Base-by-base conservation (phyloP, 2,329 filamentous ascomycete species). In the Pyrenophora teres region DNA sequence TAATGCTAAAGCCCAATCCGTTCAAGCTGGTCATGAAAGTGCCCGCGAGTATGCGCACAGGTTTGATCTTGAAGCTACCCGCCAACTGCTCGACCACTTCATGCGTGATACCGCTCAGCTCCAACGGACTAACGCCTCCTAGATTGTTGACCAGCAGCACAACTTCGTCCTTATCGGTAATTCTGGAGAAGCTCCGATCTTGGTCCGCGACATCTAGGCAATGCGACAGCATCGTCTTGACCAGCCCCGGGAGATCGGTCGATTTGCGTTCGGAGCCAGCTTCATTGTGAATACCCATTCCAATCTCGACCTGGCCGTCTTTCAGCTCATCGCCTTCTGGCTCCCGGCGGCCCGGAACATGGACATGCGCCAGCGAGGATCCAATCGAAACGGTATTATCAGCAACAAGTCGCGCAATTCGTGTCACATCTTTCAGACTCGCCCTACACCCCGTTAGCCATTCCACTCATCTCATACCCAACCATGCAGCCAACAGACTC, bases 321-420 rank as follows among this genome's bases (percentile, higher is more conserved):
- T 76, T 80, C 50, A 93, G 74, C 36, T 86, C 85, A 19, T 85
- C 83, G 9, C 78, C 78, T 37, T 80, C 80, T 10, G 74, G 68
- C 58, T 84, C 82, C 1, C 78, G 82, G 54, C 92, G 83, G 3
- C 93, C 92, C 0, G 93, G 93, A 0, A 97, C 90, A 69, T 97
- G 93, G n/a, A 97, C 92, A 70, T 96, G 92, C 58, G 89, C 87
- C 36, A 97, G 77, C 46, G 89, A 93, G 3, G 90, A 89, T 13
- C 92, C 93, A 18, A 97, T 89, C 36, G 88, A 92, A 30, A 95
- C 88, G 6, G 93, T 76, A 69, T 96, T 96, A 15, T 84, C 80
- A 2, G 89, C 87, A 3, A 85, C 83, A 42, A 91, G 76, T 65
- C 86, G 81, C 6, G 91, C 92, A 9, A 92, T 83, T 57, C 81